Evolutionary conservation across 1,284 basidiomycete genomes (phyloP).

Genomic region (Athelia psychrophila): DNA sequence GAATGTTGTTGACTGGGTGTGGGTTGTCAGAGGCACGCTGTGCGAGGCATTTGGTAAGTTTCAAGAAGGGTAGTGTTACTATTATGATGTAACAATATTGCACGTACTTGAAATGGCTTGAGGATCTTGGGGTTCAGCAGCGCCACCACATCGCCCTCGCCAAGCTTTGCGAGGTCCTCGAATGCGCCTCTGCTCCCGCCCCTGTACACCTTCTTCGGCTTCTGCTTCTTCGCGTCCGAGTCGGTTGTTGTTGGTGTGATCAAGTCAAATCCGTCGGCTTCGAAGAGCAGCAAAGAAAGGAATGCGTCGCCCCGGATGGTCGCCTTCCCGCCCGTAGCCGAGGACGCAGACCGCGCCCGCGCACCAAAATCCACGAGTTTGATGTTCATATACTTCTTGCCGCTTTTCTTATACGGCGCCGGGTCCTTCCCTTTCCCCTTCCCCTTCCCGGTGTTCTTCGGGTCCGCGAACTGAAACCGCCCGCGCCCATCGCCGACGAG

Average conservation of each 20-base stretch:
- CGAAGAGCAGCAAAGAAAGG: conserved; percentile 83
- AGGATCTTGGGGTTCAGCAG: conserved; percentile 87
- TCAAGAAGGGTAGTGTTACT: too few relatives aligned
- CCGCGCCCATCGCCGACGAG: background rate
- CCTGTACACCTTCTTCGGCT: conserved; percentile 57
- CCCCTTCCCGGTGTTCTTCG: conserved; percentile 20
- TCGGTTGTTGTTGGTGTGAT: conserved; percentile 45
- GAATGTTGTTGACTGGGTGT: conserved; percentile 76
- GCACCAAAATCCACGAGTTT: conserved; percentile 83
- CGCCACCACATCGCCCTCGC: conserved; percentile 87
- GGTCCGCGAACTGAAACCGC: background rate
- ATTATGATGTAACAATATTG: background rate
- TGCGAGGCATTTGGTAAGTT: conserved; percentile 2
- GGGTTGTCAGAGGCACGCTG: conserved; percentile 57
- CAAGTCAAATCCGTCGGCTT: conserved; percentile 70
- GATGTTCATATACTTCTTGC: conserved; percentile 85
- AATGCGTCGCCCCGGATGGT: conserved; percentile 78
- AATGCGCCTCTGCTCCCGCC: conserved; percentile 94
- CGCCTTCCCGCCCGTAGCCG: conserved; percentile 51
- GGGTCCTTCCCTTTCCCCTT: conserved; percentile 33
- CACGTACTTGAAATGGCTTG: conserved; percentile 76
- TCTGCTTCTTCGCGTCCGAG: conserved; percentile 33
- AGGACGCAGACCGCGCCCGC: conserved; percentile 46
- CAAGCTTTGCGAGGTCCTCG: conserved; percentile 81
- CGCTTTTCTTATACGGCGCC: conserved; percentile 36